phyloP scores from a whole-genome alignment of 768 basidiomycete species.

The Pisolithus marmoratus region DNA sequence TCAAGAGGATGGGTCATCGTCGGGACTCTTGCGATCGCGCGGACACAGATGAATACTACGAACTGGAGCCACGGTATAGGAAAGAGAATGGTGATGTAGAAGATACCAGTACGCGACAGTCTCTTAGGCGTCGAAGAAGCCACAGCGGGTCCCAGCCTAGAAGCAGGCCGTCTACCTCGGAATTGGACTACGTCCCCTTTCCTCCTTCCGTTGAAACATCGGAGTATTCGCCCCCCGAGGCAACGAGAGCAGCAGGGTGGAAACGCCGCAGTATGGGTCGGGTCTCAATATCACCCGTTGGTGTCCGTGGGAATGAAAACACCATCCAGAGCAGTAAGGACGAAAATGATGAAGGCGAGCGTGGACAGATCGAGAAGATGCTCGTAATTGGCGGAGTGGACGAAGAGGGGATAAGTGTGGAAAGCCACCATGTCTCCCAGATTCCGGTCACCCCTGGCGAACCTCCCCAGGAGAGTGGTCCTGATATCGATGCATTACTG shows the following conservation, averaged over 20 bases:
- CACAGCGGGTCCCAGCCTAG: not conserved
- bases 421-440: too few species aligned
- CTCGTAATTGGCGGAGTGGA: too few species aligned
- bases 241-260: slow-evolving; percentile 22
- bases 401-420: too few species aligned
- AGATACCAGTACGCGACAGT: not conserved
- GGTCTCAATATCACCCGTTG: not conserved
- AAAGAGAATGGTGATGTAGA: not conserved
- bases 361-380: too few species aligned
- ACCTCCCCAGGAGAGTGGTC: not conserved
- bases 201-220: slow-evolving; percentile 11
- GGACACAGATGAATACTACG: slow-evolving; percentile 6
- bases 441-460: too few species aligned
- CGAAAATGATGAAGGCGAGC: not conserved
- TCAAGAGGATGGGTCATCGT: not conserved
- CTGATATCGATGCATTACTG: not conserved
- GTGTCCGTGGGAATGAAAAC: too few species aligned
- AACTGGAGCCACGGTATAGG: not conserved
- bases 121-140: not conserved
- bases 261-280: slow-evolving; percentile 8
- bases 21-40: not conserved
- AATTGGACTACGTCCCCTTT: slow-evolving; percentile 8
- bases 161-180: not conserved
- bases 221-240: slow-evolving; percentile 24
- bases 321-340: not conserved